These are phyloP conservation scores for Casuarina equisetifolia DNA, from an alignment of 306 rosid species.

Conservation along the genomic window DNA sequence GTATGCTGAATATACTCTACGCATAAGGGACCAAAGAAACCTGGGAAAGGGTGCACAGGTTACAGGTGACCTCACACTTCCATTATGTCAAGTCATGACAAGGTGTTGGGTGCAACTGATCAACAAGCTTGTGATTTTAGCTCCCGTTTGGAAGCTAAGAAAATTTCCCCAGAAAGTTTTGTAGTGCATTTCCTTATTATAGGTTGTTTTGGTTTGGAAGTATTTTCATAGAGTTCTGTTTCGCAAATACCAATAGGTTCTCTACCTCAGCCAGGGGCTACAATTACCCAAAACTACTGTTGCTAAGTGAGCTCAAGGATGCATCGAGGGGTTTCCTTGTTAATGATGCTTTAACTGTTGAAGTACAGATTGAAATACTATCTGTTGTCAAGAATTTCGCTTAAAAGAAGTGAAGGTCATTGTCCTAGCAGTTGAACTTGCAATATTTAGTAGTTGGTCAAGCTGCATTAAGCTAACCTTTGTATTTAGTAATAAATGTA, in stretches of 20 bases:
- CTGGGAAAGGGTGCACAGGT: not conserved
- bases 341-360: not conserved
- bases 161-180: not conserved
- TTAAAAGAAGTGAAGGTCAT: not conserved
- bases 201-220: no score
- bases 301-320: not conserved
- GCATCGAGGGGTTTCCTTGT: not conserved
- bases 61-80: not conserved
- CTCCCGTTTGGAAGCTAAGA: no score
- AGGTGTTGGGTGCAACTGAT: no score
- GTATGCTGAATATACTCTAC: not conserved
- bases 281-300: not conserved
- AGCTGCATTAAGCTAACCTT: no score
- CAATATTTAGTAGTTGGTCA: not conserved
- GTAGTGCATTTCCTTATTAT: not conserved
- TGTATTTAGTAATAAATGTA: no score
- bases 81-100: no score
- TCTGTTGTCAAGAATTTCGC: not conserved
- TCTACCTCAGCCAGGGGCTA: not conserved
- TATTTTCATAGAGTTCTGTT: not conserved
- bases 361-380: not conserved
- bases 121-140: no score
- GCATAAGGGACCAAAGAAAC: not conserved
- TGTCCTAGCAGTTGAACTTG: not conserved
- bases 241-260: not conserved